Evolutionary conservation across 805 yeast genomes (phyloP).

Genomic region (Brettanomyces bruxellensis): DNA sequence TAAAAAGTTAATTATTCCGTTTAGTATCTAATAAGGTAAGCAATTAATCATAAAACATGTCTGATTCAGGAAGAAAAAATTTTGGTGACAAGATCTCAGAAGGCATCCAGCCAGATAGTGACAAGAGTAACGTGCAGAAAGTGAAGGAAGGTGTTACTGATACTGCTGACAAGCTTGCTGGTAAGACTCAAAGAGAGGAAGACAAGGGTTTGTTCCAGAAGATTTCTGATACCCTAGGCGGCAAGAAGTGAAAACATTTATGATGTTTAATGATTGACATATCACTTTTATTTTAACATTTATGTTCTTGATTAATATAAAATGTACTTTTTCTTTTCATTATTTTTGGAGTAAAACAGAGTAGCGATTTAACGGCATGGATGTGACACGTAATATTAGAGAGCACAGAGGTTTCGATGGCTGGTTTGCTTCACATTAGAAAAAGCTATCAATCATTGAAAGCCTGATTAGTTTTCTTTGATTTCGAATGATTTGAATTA

Average conservation of each 20-base stretch:
- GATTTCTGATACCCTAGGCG: slow-evolving; percentile 53
- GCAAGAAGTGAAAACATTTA: slow-evolving; percentile 31
- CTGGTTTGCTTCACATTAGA: too few relatives aligned
- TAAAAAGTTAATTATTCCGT: not conserved
- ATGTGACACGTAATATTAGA: not conserved
- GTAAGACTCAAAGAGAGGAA: slow-evolving; percentile 50
- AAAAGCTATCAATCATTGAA: too few relatives aligned
- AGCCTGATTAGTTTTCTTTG: too few relatives aligned
- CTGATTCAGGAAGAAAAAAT: slow-evolving; percentile 61
- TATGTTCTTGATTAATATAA: too few relatives aligned
- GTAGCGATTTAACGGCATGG: not conserved
- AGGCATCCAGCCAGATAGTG: slow-evolving; percentile 58
- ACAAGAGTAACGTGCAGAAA: slow-evolving; percentile 56
- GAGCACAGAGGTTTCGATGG: too few relatives aligned
- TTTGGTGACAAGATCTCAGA: slow-evolving; percentile 62
- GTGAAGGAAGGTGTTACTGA: slow-evolving; percentile 66
- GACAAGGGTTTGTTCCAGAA: slow-evolving; percentile 66
- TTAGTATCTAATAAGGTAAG: not conserved
- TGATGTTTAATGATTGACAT: too few relatives aligned
- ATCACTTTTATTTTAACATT: too few relatives aligned
- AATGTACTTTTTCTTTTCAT: too few relatives aligned
- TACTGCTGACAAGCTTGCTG: slow-evolving; percentile 55
- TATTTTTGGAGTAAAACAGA: not conserved
- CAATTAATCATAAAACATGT: slow-evolving; percentile 6
- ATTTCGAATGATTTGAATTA: too few relatives aligned